Evolutionary conservation across 2,329 filamentous ascomycete genomes (phyloP), one percentile per base, ranked within the genome.

Genomic region (Fusarium tuaranense): DNA sequence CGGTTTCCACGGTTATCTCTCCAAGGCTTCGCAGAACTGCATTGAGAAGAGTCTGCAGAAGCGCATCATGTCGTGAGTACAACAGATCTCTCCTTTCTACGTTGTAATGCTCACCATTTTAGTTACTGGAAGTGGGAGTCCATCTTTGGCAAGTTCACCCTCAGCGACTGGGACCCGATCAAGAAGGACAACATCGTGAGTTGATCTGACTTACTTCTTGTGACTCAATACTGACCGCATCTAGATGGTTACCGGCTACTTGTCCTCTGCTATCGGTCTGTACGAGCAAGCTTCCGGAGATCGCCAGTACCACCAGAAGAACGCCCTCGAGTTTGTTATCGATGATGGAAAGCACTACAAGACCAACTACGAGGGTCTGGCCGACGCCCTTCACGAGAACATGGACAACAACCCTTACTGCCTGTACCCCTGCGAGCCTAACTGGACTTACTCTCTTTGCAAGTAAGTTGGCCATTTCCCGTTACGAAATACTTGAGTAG

Each of bases 51-150:
- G 70, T 53, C 53, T 75, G 5, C 57, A 59, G 34, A 69, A 73
- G 62, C 62, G 65, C 12, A 69, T 76, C 34, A 75, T 75, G 74
- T 66, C 55, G 68, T 70, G 20, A 44, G 67, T 63, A 34, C 20
- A 20, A 38, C 6, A 0, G 25, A 18, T 7, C 16, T n/a, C 7
- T 8, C 2, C 5, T 57, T 6, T 22, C 2, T 9, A 27, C 13
- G 22, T 27, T 2, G 2, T 7, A 12, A 36, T 63, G 4, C 63
- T 70, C 20, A 70, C 38, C 8, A 0, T n/a, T 20, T 30, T n/a
- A 70, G 65, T 16, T 76, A 69, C 51, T 76, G 74, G 74, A 76
- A 76, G 57, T 78, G 76, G 76, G 76, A 78, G 69, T 68, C 63
- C 9, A 61, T 78, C 38, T 69, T 75, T 25, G 69, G 69, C 30